phyloP scores from a whole-genome alignment of 2,329 filamentous ascomycete genomes.

The Fusarium graminum region DNA sequence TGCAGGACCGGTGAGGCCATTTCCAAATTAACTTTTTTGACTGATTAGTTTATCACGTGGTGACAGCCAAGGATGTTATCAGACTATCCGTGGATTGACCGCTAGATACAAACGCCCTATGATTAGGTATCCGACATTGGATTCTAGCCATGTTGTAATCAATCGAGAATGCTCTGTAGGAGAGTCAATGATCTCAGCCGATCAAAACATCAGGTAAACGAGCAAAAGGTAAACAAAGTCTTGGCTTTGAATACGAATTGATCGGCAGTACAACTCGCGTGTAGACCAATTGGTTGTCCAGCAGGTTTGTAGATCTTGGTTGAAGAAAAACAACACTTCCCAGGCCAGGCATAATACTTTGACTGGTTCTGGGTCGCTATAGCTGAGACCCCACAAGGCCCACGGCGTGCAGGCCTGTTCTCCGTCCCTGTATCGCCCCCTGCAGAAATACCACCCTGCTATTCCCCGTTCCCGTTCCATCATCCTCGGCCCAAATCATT shows the following conservation, averaged over 20 bases:
- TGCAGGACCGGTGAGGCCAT: background rate
- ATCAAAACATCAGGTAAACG: constrained; percentile 2
- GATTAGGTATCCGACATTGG: too few species aligned
- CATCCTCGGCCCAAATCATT: background rate
- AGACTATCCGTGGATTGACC: background rate
- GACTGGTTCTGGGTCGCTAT: background rate
- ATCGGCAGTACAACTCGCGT: constrained; percentile 13
- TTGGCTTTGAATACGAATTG: constrained; percentile 1
- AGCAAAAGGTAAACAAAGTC: background rate
- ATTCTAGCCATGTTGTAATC: too few species aligned
- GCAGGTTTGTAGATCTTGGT: constrained; percentile 13
- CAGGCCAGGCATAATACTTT: background rate
- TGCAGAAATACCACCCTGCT: background rate
- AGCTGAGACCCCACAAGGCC: constrained; percentile 12
- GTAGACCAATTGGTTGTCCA: background rate
- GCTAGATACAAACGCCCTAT: background rate
- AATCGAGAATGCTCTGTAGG: too few species aligned
- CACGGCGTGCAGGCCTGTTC: background rate
- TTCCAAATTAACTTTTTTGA: background rate
- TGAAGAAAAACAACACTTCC: background rate
- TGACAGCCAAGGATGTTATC: background rate
- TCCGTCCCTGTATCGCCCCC: constrained; percentile 13
- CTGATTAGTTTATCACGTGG: background rate
- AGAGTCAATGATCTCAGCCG: background rate
- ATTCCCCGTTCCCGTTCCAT: background rate